Evolutionary conservation across 208 protist species (phyloP).

Genomic region (Entamoeba histolytica): DNA sequence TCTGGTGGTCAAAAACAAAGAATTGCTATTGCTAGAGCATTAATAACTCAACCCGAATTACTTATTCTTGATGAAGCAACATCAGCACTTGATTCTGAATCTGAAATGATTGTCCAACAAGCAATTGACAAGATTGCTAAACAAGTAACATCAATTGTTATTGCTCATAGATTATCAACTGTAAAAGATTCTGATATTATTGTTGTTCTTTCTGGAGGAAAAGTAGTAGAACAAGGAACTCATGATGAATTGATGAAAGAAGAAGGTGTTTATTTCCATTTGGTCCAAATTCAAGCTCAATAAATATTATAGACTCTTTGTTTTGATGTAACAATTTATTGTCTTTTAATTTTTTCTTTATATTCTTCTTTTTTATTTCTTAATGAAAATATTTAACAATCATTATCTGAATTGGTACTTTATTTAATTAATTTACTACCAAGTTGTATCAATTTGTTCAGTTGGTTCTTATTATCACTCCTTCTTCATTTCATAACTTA

Average conservation of each 20-base stretch:
- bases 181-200: conserved; percentile 63
- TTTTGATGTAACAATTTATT: no score
- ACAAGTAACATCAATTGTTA: conserved; percentile 57
- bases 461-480: no score
- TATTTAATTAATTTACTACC: no score
- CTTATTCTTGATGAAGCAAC: conserved; percentile 70
- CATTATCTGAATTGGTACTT: no score
- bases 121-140: conserved; percentile 51
- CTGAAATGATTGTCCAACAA: conserved; percentile 57
- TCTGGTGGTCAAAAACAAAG: conserved; percentile 63
- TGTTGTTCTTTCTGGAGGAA: conserved; percentile 62
- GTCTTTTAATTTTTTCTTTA: no score
- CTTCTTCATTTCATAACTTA: no score
- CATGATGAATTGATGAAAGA: conserved; percentile 46
- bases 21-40: conserved; percentile 61
- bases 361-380: no score
- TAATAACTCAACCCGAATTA: conserved; percentile 56
- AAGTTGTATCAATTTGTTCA: no score
- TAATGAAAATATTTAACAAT: no score
- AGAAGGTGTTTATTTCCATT: no score
- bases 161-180: conserved; percentile 67
- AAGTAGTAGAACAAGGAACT: conserved; percentile 52
- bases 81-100: conserved; percentile 57
- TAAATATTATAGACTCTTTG: no score
- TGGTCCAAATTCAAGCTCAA: no score